Evolutionary conservation across 768 basidiomycete species (phyloP).

Genomic region (Infundibulicybe gibba): DNA sequence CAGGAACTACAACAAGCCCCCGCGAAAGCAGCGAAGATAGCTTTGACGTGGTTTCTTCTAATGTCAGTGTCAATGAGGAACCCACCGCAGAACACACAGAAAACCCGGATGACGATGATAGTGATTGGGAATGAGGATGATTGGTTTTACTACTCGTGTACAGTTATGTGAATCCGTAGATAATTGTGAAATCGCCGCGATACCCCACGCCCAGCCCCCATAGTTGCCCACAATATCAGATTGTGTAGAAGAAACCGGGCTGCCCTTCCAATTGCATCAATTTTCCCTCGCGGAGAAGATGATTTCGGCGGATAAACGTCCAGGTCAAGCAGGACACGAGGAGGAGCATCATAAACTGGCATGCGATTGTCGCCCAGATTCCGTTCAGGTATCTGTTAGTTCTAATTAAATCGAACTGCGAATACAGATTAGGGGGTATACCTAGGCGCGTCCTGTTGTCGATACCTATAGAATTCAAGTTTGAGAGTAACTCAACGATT

Average conservation of each 20-base stretch:
- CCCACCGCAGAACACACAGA: constrained; percentile 1
- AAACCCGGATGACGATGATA: constrained; percentile 41
- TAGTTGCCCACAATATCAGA: constrained; percentile 16
- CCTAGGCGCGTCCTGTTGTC: constrained; percentile 30
- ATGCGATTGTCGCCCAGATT: constrained; percentile 31
- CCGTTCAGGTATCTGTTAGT: constrained; percentile 18
- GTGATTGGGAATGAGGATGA: constrained; percentile 62
- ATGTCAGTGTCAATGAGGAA: constrained; percentile 38
- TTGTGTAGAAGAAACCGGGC: constrained; percentile 36
- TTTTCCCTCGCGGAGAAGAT: constrained; percentile 25
- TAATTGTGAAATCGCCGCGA: no score
- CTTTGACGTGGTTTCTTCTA: constrained; percentile 60
- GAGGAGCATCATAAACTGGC: constrained; percentile 27
- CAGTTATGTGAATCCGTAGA: no score
- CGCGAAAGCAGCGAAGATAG: constrained; percentile 63
- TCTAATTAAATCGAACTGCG: neutral
- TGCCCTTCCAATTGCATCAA: constrained; percentile 27
- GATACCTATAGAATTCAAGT: constrained; percentile 11
- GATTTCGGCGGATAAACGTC: constrained; percentile 25
- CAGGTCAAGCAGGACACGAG: constrained; percentile 21
- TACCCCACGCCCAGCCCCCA: no score
- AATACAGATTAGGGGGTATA: constrained; percentile 4
- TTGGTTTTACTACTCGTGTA: constrained; percentile 2
- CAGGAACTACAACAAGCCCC: constrained; percentile 36
- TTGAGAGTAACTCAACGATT: neutral